Evolutionary conservation across 768 basidiomycete species (phyloP), one percentile per base, ranked within the genome.

Genomic region (Tubosaeta sp.): DNA sequence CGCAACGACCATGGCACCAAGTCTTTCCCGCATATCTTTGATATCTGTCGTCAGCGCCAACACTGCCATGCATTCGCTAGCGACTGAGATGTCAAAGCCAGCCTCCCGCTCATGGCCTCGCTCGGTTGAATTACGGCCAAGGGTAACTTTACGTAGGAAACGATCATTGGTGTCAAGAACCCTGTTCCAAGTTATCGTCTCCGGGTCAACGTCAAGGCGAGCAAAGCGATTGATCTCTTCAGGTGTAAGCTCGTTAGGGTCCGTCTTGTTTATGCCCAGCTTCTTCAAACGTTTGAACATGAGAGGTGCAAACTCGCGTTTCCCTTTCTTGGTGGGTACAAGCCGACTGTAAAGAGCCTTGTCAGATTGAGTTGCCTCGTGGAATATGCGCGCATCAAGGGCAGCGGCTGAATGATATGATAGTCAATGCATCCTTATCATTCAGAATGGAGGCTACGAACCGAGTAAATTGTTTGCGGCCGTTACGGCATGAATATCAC

Each of bases 1-100:
- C 6, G 90, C 95, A 42, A 99, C 91, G 24, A 99, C 95, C 94
- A 98, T 99, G 19, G 86, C 84, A 48, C 96, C 95, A 19, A 99
- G 81, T 42, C 87, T 83, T 59, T 90, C 81, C 44, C 87, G 82
- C 94, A 97, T 97, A 65, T 99, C 95, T 55, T 81, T 77, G 10
- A 97, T 73, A 57, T 86, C 82, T 14, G 88, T 98, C 16, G 87
- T 85, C 61, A 98, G 76, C 3, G 95, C 95, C 44, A 99, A 77
- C 39, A 99, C 95, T 19, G 95, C 95, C 95, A 99, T 99, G 62
- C 87, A 88, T 73, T 99, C 95, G 63, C 91, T 94, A 14, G 94
- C 95, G 41, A 99, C 95, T 41, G 95, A 81, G 55, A 98, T 99
- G 69, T 99, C 95, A 67, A 96, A 98, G 18, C 91, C 94, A 38